Base-by-base conservation (phyloP, 176 grass and related monocot species). In the Lolium rigidum region DNA sequence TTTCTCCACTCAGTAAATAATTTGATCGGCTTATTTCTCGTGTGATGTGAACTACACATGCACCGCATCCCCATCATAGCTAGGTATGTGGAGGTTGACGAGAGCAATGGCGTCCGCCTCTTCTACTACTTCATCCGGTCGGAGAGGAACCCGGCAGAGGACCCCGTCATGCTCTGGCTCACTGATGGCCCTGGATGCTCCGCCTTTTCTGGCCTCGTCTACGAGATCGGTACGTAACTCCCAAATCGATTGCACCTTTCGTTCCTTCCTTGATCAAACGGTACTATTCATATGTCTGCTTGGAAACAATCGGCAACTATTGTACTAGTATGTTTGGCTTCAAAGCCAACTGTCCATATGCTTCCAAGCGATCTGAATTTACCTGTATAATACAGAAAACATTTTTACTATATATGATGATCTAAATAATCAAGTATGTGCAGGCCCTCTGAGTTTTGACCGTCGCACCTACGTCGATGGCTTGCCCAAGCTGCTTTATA, bases 401-500 rank as follows among this genome's bases (percentile, higher is more conserved):
- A 28, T 28, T 28, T 28, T 28, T 28, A 28, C 26, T 28, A 28
- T 28, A 28, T 28, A 28, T 28, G 26, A 10, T 18, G 24, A 16
- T 31, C 24, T 54, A 3, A 54, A 28, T 26, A 76, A 76, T 76
- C 7, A 55, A 6, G 25, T 54, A 48, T 25, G 17, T 6, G 56
- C 71, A 95, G 93, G 94, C 17, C 94, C 94, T 55, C 87, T 93
- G 17, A 74, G 78, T 60, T 93, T 93, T 44, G 82, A 93, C 18
- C 2, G 54, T 65, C 70, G 10, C 9, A 56, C 46, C 47, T 73
- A 88, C 24, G 74, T 48, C 37, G 82, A 67, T 6, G 93, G 87
- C 22, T 52, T 92, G 66, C 91, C 91, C 5, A 92, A 55, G 39
- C 71, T 96, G 39, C 14, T 74, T 10, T 97, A 94, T 63, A 88